phyloP scores from a whole-genome alignment of 805 yeast species.

The Schwanniomyces sp. region DNA sequence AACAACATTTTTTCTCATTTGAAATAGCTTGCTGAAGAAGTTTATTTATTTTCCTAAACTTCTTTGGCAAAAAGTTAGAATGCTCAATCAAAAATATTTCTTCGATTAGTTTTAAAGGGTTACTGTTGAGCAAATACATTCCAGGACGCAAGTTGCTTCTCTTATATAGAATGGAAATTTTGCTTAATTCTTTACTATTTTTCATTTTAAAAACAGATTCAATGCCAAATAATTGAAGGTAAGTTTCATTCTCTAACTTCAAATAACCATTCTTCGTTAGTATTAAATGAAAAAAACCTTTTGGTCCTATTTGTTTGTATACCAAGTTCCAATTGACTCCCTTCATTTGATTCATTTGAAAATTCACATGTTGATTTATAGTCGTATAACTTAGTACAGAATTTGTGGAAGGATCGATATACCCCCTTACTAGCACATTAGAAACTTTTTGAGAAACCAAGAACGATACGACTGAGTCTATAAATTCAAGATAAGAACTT shows the following conservation, averaged over 20 bases:
- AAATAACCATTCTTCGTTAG: conserved; percentile 32
- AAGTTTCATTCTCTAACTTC: conserved; percentile 8
- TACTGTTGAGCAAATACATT: not conserved
- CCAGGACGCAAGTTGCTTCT: conserved; percentile 2
- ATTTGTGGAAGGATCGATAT: conserved; percentile 31
- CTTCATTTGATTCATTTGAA: conserved; percentile 42
- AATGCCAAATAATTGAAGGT: conserved; percentile 27
- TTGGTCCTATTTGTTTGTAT: conserved; percentile 38
- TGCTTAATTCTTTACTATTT: conserved; percentile 6
- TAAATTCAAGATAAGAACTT: conserved; percentile 25
- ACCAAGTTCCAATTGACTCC: conserved; percentile 44
- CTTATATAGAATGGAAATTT: conserved; percentile 22
- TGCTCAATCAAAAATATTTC: conserved; percentile 2
- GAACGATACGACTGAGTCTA: conserved; percentile 41
- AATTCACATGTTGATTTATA: conserved; percentile 29
- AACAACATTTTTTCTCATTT: conserved; percentile 35
- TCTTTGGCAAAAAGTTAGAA: conserved; percentile 16
- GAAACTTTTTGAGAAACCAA: conserved; percentile 24
- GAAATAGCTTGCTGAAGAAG: conserved; percentile 19
- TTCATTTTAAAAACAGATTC: not conserved
- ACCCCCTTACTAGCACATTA: conserved; percentile 47
- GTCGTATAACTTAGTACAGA: conserved; percentile 27
- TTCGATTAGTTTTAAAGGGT: not conserved
- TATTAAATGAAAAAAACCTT: conserved; percentile 38
- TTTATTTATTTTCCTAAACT: conserved; percentile 15